Conservation (phyloP, 768 basidiomycete genomes). For the Phlebiopsis gigantea region DNA sequence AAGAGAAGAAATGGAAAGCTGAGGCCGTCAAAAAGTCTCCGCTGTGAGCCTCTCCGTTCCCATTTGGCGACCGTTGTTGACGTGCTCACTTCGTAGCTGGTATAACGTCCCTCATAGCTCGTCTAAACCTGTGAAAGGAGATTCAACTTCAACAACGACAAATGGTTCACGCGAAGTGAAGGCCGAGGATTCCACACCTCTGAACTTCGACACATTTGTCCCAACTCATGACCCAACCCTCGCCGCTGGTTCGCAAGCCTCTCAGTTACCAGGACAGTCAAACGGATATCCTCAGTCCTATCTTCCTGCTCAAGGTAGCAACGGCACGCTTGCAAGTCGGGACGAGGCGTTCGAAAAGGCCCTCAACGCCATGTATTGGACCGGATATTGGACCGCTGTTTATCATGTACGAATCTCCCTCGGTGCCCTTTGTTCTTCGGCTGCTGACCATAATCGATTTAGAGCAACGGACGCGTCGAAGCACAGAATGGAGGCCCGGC, state of each 20-base stretch:
- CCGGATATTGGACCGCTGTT: conserved; percentile 82
- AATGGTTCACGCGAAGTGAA: conserved; percentile 3
- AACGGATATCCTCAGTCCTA: conserved; percentile 24
- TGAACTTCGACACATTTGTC: conserved; percentile 67
- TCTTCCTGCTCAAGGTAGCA: conserved; percentile 22
- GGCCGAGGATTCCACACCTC: conserved; percentile 51
- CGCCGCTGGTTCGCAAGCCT: conserved; percentile 21
- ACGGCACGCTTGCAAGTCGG: conserved; percentile 42
- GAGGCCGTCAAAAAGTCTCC: conserved; percentile 68
- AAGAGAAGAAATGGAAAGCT: conserved; percentile 66
- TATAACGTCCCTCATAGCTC: conserved; percentile 55
- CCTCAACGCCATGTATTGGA: conserved; percentile 79
- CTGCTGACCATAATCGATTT: too few relatives aligned
- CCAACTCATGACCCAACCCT: conserved; percentile 68
- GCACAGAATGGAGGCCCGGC: conserved; percentile 9
- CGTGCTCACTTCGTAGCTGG: conserved; percentile 48
- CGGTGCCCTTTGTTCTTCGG: too few relatives aligned
- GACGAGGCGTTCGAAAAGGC: conserved; percentile 78
- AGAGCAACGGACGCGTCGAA: conserved; percentile 7
- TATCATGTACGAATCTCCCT: conserved; percentile 67
- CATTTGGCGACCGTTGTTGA: too few relatives aligned
- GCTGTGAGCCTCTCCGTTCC: conserved; percentile 36
- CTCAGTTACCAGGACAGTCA: conserved; percentile 15
- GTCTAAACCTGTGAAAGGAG: conserved; percentile 11
- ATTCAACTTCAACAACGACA: conserved; percentile 3